Conservation (phyloP, 2,329 filamentous ascomycete species). For the Colletotrichum gigasporum region DNA sequence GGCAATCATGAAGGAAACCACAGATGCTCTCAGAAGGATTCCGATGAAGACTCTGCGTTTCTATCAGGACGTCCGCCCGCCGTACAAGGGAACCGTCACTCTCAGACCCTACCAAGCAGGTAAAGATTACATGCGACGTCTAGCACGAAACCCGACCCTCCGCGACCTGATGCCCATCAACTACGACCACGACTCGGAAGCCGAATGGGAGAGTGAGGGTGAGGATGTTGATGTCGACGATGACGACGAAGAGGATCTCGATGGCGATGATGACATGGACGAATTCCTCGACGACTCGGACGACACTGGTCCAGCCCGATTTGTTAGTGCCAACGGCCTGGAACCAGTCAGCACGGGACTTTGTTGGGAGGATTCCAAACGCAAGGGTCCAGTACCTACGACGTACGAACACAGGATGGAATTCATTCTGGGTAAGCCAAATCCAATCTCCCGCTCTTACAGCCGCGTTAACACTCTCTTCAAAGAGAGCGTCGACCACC, state of each 20-base stretch:
- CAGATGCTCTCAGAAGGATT: slow-evolving; percentile 57
- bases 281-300: slow-evolving; percentile 91
- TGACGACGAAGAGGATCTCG: slow-evolving; percentile 73
- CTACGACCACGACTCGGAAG: slow-evolving; percentile 89
- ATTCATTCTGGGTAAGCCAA: slow-evolving; percentile 72
- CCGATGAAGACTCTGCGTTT: slow-evolving; percentile 72
- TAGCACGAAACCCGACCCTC: slow-evolving; percentile 64
- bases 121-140: slow-evolving; percentile 54
- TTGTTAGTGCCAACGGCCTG: slow-evolving; percentile 73
- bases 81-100: slow-evolving; percentile 79
- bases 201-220: slow-evolving; percentile 82
- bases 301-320: slow-evolving; percentile 65
- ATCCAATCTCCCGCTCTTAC: slow-evolving; percentile 32
- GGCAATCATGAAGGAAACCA: slow-evolving; percentile 44
- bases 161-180: slow-evolving; percentile 68
- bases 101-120: slow-evolving; percentile 60
- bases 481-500: slow-evolving; percentile 59
- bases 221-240: slow-evolving; percentile 76
- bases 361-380: slow-evolving; percentile 77
- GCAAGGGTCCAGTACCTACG: slow-evolving; percentile 57
- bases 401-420: slow-evolving; percentile 76
- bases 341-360: slow-evolving; percentile 82
- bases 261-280: slow-evolving; percentile 88
- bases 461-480: slow-evolving; percentile 35
- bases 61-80: slow-evolving; percentile 71